Evolutionary conservation across 1,284 basidiomycete genomes (phyloP).

Genomic region (Cryptococcus deneoformans): DNA sequence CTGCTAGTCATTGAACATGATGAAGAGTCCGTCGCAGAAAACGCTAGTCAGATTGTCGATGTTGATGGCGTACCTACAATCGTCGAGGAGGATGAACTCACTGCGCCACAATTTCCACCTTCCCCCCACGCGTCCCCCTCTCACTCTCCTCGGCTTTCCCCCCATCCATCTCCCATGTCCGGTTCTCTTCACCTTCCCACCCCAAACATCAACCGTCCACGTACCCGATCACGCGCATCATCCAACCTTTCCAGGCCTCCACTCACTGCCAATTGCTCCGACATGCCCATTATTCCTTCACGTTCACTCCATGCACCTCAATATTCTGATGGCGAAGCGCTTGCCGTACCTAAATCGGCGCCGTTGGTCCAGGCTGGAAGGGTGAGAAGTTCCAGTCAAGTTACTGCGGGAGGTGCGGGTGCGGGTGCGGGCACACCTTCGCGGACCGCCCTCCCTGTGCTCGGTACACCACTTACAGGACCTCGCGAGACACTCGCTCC

Average conservation of each 20-base stretch:
- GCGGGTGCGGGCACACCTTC: not conserved
- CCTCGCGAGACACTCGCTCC: not conserved
- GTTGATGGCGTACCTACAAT: slow-evolving; percentile 8
- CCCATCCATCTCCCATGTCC: not conserved
- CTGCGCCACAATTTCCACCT: not conserved
- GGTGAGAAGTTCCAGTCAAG: not conserved
- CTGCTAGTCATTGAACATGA: slow-evolving; percentile 34
- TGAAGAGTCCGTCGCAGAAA: slow-evolving; percentile 2
- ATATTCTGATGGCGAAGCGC: not conserved
- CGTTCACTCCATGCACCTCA: slow-evolving; percentile 1
- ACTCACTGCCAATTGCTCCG: slow-evolving; percentile 35
- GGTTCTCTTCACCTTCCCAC: not conserved
- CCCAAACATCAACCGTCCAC: slow-evolving; percentile 7
- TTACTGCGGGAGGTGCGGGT: not conserved
- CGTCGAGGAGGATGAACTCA: slow-evolving; percentile 12
- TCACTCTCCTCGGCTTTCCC: not conserved
- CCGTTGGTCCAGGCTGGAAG: not conserved
- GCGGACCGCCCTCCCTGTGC: not conserved
- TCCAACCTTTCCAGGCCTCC: slow-evolving; percentile 28
- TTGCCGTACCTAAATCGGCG: not conserved
- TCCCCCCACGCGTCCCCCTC: not conserved
- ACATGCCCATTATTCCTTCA: slow-evolving; percentile 15
- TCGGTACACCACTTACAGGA: not conserved
- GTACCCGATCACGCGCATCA: slow-evolving; percentile 16
- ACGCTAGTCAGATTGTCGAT: not conserved